A percentile compares a stretch with the other conserved stretches of the same genome.
phyloP scores from a whole-genome alignment of 257 asterid genomes.

The Plectranthus barbatus region DNA sequence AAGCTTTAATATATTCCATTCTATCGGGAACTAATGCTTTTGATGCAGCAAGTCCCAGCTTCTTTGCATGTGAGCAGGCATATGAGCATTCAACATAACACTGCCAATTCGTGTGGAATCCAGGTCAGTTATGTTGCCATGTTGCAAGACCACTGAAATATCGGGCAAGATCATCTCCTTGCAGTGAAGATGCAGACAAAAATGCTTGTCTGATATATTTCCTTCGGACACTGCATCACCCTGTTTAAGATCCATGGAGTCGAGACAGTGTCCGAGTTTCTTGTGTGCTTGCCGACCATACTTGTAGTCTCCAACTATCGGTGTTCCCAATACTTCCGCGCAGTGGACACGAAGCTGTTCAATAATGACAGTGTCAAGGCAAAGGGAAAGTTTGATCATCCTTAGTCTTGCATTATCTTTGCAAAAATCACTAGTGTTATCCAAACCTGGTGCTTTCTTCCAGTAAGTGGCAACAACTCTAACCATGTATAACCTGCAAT shows the following conservation, averaged over 20 bases:
- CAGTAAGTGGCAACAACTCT: conserved; percentile 80
- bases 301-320: conserved; percentile 90
- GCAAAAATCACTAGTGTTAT: too few relatives aligned
- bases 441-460: conserved; percentile 92
- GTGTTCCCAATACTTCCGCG: conserved; percentile 95
- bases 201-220: conserved; percentile 52
- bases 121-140: conserved; percentile 21
- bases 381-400: neutral
- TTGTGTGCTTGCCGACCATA: conserved; percentile 93
- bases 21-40: neutral
- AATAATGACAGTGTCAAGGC: neutral
- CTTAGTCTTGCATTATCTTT: too few relatives aligned
- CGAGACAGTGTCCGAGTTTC: conserved; percentile 34
- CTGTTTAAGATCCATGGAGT: conserved; percentile 10
- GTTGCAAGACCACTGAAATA: conserved; percentile 41
- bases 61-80: conserved; percentile 79
- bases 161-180: conserved; percentile 71
- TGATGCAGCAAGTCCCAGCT: conserved; percentile 57
- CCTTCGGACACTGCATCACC: conserved; percentile 32
- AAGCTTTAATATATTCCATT: neutral
- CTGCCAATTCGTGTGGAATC: conserved; percentile 25
- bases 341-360: conserved; percentile 88
- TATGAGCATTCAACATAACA: conserved; percentile 50
- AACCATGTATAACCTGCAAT: conserved; percentile 84
- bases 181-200: conserved; percentile 84